Conservation (phyloP, 2,329 filamentous ascomycete genomes). For the Acarospora socialis region DNA sequence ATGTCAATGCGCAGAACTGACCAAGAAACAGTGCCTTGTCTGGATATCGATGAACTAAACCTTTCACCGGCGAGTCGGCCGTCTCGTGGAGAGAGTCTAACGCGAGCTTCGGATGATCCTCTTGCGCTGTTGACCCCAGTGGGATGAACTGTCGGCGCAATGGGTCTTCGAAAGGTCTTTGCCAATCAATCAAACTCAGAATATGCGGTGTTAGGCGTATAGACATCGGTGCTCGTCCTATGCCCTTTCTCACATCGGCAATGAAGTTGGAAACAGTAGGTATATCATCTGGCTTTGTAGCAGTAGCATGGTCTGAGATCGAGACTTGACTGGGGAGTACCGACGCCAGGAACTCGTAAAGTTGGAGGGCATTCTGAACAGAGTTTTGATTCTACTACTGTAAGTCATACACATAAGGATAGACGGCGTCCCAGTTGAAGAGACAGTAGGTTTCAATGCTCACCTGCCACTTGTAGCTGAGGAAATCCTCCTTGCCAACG, state of each 20-base stretch:
- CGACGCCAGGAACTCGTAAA: conserved; percentile 4
- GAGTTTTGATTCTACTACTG: no score
- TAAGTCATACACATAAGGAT: no score
- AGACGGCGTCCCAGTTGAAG: no score
- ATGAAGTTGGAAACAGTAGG: no score
- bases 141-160: conserved; percentile 48
- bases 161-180: conserved; percentile 43
- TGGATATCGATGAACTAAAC: conserved; percentile 48
- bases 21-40: conserved; percentile 49
- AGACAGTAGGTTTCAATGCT: no score
- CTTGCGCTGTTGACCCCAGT: conserved; percentile 36
- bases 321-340: background rate
- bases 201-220: conserved; percentile 47
- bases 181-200: conserved; percentile 45
- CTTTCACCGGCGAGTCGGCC: conserved; percentile 40
- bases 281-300: conserved; percentile 16
- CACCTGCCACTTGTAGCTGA: no score
- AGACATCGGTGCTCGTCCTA: conserved; percentile 43
- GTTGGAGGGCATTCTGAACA: background rate
- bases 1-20: no score
- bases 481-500: no score
- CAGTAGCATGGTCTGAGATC: background rate
- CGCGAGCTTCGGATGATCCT: conserved; percentile 40
- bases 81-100: conserved; percentile 47
- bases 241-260: conserved; percentile 38